Conservation (phyloP, 1,284 basidiomycete genomes). For the Melampsora americana region DNA sequence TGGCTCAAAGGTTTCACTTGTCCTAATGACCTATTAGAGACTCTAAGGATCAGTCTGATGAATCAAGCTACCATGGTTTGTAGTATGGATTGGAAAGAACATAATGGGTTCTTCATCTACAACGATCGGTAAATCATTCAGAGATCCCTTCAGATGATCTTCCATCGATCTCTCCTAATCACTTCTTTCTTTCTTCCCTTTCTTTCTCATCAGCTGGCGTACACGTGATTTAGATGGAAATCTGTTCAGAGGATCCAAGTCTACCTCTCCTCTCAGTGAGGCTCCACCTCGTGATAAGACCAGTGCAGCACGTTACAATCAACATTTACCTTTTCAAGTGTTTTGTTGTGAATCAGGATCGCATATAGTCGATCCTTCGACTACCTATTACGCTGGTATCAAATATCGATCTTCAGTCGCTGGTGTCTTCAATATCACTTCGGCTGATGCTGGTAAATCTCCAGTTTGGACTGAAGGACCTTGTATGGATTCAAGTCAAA, state of each 20-base stretch:
- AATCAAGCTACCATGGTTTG: conserved; percentile 95
- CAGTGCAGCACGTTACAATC: conserved; percentile 75
- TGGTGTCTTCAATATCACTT: conserved; percentile 63
- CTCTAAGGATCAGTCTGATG: conserved; percentile 76
- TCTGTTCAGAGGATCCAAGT: conserved; percentile 89
- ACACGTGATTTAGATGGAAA: conserved; percentile 93
- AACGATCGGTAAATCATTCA: conserved; percentile 70
- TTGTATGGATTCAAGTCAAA: conserved; percentile 87
- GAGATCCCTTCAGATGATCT: background rate
- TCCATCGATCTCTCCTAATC: background rate
- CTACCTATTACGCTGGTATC: conserved; percentile 86
- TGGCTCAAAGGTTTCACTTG: conserved; percentile 98
- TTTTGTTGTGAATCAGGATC: conserved; percentile 96
- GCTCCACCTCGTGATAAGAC: conserved; percentile 79
- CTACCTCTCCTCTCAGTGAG: conserved; percentile 79
- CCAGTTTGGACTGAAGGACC: conserved; percentile 65
- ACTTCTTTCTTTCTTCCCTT: conserved; percentile 14
- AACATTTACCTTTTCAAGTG: conserved; percentile 90
- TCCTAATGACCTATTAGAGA: conserved; percentile 91
- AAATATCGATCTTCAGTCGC: conserved; percentile 68
- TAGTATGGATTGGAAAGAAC: conserved; percentile 97
- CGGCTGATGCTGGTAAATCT: conserved; percentile 60
- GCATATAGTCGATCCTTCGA: conserved; percentile 85
- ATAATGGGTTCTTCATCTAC: conserved; percentile 92
- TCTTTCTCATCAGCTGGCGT: conserved; percentile 68